These are phyloP conservation scores for Aquilaria malaccensis DNA, from an alignment of 345 rosid species.

Conservation along the genomic window DNA sequence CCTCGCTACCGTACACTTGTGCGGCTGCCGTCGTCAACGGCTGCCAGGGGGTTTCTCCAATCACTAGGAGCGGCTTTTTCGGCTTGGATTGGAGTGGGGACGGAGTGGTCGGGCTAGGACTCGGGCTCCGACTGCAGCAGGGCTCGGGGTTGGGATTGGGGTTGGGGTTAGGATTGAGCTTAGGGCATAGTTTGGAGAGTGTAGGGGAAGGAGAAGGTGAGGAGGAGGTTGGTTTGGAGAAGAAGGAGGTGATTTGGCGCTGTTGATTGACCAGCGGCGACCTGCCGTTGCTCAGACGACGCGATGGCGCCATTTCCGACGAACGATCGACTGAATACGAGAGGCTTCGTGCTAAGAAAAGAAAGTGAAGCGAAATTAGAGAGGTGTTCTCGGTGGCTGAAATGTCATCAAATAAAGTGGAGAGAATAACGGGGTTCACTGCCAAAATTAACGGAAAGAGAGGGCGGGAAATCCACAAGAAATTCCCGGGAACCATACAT, in stretches of 20 bases:
- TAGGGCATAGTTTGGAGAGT: constrained; percentile 24
- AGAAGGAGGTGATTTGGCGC: constrained; percentile 88
- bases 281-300: constrained; percentile 67
- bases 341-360: neutral
- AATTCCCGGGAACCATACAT: constrained; percentile 9
- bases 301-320: constrained; percentile 56
- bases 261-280: constrained; percentile 90
- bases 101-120: constrained; percentile 59
- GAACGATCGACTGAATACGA: neutral
- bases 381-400: neutral
- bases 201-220: constrained; percentile 34
- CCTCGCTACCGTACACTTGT: constrained; percentile 45
- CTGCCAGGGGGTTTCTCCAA: constrained; percentile 41
- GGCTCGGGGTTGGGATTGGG: constrained; percentile 35
- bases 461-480: constrained; percentile 20
- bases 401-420: neutral
- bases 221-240: constrained; percentile 43
- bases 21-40: constrained; percentile 19
- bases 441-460: neutral
- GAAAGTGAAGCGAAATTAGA: neutral
- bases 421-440: neutral
- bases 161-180: constrained; percentile 25
- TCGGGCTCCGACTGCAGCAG: constrained; percentile 19
- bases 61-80: constrained; percentile 59
- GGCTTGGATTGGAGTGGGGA: constrained; percentile 54